Evolutionary conservation across 1,139 yeast species (phyloP).

Genomic region (Nematodospora anomalae): DNA sequence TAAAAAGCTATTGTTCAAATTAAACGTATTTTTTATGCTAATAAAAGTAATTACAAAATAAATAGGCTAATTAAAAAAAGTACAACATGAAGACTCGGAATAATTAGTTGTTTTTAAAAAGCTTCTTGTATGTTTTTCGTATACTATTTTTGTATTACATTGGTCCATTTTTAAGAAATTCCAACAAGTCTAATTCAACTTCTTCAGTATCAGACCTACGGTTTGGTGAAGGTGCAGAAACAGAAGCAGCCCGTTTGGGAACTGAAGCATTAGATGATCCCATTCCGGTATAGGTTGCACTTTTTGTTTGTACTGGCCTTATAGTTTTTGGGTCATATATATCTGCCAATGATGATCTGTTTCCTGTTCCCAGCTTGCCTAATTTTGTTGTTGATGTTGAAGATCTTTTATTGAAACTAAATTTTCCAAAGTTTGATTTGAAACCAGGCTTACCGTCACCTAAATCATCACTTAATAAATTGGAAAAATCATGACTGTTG

Average conservation of each 20-base stretch:
- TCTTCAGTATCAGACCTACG: slow-evolving; percentile 17
- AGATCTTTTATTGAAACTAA: slow-evolving; percentile 22
- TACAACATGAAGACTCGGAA: no score
- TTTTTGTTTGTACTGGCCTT: background rate
- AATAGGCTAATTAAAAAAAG: no score
- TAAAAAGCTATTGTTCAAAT: no score
- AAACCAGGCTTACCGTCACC: slow-evolving; percentile 27
- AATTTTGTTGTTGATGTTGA: slow-evolving; percentile 1
- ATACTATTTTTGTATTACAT: no score
- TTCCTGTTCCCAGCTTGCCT: slow-evolving; percentile 15
- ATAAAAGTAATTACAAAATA: no score
- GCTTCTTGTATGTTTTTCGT: no score
- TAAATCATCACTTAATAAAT: slow-evolving; percentile 31
- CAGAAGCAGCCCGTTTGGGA: background rate
- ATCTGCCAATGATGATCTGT: slow-evolving; percentile 1
- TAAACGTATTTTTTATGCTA: no score
- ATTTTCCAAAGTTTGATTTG: slow-evolving; percentile 33
- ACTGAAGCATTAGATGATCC: background rate
- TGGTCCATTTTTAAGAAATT: slow-evolving; percentile 49
- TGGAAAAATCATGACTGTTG: slow-evolving; percentile 37
- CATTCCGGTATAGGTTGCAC: background rate
- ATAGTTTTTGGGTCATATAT: slow-evolving; percentile 7
- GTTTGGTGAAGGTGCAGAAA: background rate
- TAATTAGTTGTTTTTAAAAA: no score
- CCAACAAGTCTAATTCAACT: slow-evolving; percentile 49